phyloP scores from a whole-genome alignment of 345 rosid genomes.

The Lepidium africanum region DNA sequence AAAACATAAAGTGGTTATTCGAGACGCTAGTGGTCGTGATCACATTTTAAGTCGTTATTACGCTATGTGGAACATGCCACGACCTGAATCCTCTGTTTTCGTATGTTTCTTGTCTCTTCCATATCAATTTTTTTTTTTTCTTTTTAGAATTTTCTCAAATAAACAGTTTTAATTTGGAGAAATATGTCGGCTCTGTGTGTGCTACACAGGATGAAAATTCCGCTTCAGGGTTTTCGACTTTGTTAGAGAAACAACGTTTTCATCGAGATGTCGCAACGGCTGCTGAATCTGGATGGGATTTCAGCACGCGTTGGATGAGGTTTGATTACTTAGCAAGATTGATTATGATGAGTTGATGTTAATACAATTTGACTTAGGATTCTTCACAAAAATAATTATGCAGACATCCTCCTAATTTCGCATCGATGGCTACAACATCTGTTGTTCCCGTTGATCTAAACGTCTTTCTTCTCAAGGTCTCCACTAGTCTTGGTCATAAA shows the following conservation, averaged over 20 bases:
- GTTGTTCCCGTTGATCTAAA: constrained; percentile 86
- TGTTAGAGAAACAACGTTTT: constrained; percentile 51
- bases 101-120: constrained; percentile 34
- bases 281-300: constrained; percentile 96
- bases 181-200: not conserved
- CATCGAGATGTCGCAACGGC: constrained; percentile 67
- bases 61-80: constrained; percentile 85
- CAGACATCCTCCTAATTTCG: constrained; percentile 56
- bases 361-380: not conserved
- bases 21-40: constrained; percentile 37
- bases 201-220: constrained; percentile 52
- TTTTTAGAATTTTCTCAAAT: too few relatives aligned
- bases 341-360: not conserved
- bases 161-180: too few relatives aligned
- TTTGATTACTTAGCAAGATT: not conserved
- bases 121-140: too few relatives aligned
- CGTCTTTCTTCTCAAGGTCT: constrained; percentile 61
- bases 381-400: not conserved
- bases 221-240: constrained; percentile 46
- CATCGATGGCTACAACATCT: constrained; percentile 62
- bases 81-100: constrained; percentile 65
- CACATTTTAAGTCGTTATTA: constrained; percentile 68
- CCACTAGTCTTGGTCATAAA: not conserved
- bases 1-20: constrained; percentile 50
- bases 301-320: constrained; percentile 98